Evolutionary conservation across 2,329 filamentous ascomycete genomes (phyloP), one percentile per base, ranked within the genome.

Genomic region (Arthroderma sp.): DNA sequence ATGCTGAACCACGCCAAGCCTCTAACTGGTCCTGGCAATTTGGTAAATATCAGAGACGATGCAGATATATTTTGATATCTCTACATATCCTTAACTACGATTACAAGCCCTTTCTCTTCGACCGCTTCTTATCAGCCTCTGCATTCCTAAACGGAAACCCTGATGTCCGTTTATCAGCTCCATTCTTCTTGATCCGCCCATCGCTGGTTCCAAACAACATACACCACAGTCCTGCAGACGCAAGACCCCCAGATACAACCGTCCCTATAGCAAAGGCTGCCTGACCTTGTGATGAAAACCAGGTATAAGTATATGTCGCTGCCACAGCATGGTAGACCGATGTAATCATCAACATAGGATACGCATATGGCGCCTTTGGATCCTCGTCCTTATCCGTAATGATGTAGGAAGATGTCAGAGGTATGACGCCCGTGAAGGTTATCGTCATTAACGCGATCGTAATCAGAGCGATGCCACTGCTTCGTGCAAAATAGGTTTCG

Each of bases 401-500:
- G 10, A 65, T 52, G 31, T 64, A 61, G 1, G 53, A 49, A 22
- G 70, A 57, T 22, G 65, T 59, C 8, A 87, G 62, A 0, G 84
- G 83, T 4, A 89, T 69, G 2, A 74, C 73, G 39, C 83, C 85
- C 0, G 82, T 83, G 29, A 88, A 71, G 32, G 85, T 69, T 33
- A 87, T 63, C n/a, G 73, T 72, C 8, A 83, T 63, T 5, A 79
- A 57, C 30, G 77, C 78, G 29, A 89, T 64, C 6, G 77, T 67
- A 22, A 87, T 66, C 38, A 86, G 72, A 29, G 78, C 67, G 46
- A 88, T 67, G 50, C 81, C 84, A 1, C 86, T 72, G 29, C 73
- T 77, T 36, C 83, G 81, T 42, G 78, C 78, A 60, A 88, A 80
- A 70, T 89, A 89, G 45, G 75, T 64, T 61, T 87, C 82, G 30